Conservation (phyloP, 352 stramenopile genomes). For the Pythium aristosporum region DNA sequence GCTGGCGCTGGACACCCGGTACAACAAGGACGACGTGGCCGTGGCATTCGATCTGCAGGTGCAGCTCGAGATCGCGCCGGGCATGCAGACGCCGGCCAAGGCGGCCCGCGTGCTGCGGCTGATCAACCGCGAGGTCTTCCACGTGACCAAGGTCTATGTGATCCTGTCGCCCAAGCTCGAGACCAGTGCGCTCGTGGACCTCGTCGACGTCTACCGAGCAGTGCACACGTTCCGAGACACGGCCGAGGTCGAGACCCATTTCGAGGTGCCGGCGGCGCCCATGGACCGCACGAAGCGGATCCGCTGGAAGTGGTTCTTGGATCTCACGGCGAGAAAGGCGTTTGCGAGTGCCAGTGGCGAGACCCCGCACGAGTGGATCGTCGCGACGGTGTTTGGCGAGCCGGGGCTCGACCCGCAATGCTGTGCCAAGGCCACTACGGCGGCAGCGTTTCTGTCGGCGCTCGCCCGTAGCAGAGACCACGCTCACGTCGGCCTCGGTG, state of each 20-base stretch:
- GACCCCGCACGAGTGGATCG: background rate
- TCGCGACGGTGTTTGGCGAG: slow-evolving; percentile 2
- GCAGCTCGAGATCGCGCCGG: slow-evolving; percentile 2
- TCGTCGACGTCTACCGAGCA: background rate
- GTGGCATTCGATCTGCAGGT: background rate
- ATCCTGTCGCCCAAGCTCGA: background rate
- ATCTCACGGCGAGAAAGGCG: background rate
- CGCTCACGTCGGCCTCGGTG: background rate
- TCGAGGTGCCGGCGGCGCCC: background rate
- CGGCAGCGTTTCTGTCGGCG: background rate
- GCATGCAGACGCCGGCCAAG: background rate
- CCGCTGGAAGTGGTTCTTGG: slow-evolving; percentile 7
- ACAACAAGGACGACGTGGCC: background rate
- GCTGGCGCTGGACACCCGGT: background rate
- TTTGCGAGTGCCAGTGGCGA: background rate
- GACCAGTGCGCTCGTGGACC: background rate
- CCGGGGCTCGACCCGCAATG: background rate
- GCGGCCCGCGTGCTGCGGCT: background rate
- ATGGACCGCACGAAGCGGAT: background rate
- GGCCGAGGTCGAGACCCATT: background rate
- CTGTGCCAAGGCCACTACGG: background rate
- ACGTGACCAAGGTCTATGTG: background rate
- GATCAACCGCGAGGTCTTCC: slow-evolving; percentile 2
- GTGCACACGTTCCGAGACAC: slow-evolving; percentile 1
- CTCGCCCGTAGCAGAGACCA: background rate